Base-by-base conservation (phyloP, 1,139 yeast species). In the Trichomonascaceae sp. region DNA sequence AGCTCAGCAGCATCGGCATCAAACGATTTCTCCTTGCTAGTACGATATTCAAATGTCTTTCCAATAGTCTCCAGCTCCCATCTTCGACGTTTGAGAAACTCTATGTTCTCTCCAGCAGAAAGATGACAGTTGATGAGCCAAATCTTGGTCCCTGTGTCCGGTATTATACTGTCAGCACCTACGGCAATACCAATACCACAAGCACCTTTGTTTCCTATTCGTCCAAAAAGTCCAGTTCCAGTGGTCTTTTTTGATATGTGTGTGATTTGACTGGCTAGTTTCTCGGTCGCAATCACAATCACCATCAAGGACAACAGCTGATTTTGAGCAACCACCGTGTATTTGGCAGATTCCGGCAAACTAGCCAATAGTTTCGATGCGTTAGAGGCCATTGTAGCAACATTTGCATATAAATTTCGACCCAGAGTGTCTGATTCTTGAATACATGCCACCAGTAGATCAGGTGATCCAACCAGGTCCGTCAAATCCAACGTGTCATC, bases 151-250 rank as follows among this genome's bases (percentile, higher is more conserved):
- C 82, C 83, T 1, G 71, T 47, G 54, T 56, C 58, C 17, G 57
- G 54, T 24, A 60, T 46, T 1, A 59, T 47, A 1, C 57, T 44
- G 52, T 71, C 74, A 4, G 60, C 60, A 9, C 71, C 72, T 17
- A 72, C 53, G 2, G 46, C 49, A 51, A 72, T 59, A 43, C 63
- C 66, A 17, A 78, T 68, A 13, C 74, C 66, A 8, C 79, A 78
- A 1, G 83, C 82, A 1, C 85, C 85, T 59, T 81, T 81, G 65
- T 81, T 81, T 13, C 83, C 84, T 80, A 83, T 81, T n/a, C 75
- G 62, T 20, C 81, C 77, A 50, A 81, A 62, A 45, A 80, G 72
- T 0, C 85, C 85, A 0, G 84, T 76, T 0, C 84, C 84, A 2
- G 82, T 69, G 0, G 82, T 72, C 3, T 71, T 68, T 4, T 27